These are phyloP conservation scores for Martiniozyma asiatica DNA, from an alignment of 1,139 yeast species.

Conservation along the genomic window DNA sequence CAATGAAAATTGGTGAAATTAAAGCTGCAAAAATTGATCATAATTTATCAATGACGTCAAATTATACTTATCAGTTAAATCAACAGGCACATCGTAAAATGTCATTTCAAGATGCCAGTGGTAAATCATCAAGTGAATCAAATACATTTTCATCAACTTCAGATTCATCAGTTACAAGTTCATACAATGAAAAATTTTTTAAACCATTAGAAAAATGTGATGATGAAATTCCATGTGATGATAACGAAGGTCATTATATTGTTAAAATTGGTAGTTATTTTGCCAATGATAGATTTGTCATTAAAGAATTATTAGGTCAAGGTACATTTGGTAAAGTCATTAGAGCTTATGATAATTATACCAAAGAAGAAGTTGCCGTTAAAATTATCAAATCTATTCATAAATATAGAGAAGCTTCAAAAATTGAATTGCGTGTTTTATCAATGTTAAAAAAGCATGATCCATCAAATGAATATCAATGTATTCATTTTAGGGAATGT, in stretches of 20 bases:
- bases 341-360: constrained; percentile 49
- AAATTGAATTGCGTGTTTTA: constrained; percentile 66
- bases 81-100: constrained; percentile 7
- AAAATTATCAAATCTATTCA: constrained; percentile 78
- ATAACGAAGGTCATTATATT: constrained; percentile 76
- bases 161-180: constrained; percentile 14
- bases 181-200: constrained; percentile 10
- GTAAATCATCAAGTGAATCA: constrained; percentile 5
- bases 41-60: constrained; percentile 9
- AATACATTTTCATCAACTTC: constrained; percentile 6
- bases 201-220: neutral
- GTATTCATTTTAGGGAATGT: constrained; percentile 76
- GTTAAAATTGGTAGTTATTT: constrained; percentile 47
- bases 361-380: constrained; percentile 66
- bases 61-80: constrained; percentile 9
- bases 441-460: constrained; percentile 74
- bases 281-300: constrained; percentile 57
- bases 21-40: constrained; percentile 25
- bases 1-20: constrained; percentile 27
- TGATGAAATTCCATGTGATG: constrained; percentile 35
- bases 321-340: constrained; percentile 98
- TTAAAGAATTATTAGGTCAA: constrained; percentile 70
- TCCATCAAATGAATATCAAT: constrained; percentile 53
- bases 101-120: constrained; percentile 9
- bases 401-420: constrained; percentile 75